These are phyloP conservation scores for Ophioceras dolichostomum DNA, from an alignment of 2,329 filamentous ascomycete genomes.

Conservation along the genomic window DNA sequence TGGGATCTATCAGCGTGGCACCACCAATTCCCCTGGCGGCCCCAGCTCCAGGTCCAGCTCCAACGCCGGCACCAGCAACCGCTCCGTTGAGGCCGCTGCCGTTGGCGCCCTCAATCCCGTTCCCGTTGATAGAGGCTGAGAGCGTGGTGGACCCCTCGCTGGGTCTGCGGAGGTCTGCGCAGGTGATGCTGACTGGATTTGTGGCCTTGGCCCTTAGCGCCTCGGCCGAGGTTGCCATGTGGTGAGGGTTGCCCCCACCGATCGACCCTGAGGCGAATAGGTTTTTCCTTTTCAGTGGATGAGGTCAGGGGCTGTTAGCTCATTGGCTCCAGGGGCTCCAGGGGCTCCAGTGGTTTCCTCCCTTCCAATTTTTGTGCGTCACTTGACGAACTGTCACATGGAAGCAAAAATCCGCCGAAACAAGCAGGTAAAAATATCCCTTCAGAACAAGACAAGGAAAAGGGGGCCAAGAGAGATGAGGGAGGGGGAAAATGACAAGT, in stretches of 20 bases:
- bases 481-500: too few species aligned
- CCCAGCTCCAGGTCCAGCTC: slow-evolving; percentile 1
- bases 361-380: too few species aligned
- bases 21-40: not conserved
- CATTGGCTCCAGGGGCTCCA: not conserved
- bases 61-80: slow-evolving; percentile 1
- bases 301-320: slow-evolving; percentile 7
- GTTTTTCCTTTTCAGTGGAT: slow-evolving; percentile 36
- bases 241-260: slow-evolving; percentile 13
- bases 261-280: slow-evolving; percentile 23
- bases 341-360: not conserved
- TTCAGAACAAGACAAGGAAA: too few species aligned
- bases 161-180: slow-evolving; percentile 24
- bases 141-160: slow-evolving; percentile 12
- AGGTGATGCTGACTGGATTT: slow-evolving; percentile 22
- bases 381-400: too few species aligned
- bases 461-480: too few species aligned
- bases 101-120: slow-evolving; percentile 7
- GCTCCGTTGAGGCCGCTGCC: not conserved
- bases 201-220: slow-evolving; percentile 27
- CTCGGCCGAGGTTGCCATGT: slow-evolving; percentile 25
- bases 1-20: slow-evolving; percentile 6
- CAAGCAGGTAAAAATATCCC: too few species aligned
- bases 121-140: slow-evolving; percentile 9
- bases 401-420: too few species aligned